Percentiles rank a stretch among this genome's conserved stretches.
These are phyloP conservation scores for Juglanconis oblonga DNA, from an alignment of 2,329 filamentous ascomycete species.

Conservation along the genomic window DNA sequence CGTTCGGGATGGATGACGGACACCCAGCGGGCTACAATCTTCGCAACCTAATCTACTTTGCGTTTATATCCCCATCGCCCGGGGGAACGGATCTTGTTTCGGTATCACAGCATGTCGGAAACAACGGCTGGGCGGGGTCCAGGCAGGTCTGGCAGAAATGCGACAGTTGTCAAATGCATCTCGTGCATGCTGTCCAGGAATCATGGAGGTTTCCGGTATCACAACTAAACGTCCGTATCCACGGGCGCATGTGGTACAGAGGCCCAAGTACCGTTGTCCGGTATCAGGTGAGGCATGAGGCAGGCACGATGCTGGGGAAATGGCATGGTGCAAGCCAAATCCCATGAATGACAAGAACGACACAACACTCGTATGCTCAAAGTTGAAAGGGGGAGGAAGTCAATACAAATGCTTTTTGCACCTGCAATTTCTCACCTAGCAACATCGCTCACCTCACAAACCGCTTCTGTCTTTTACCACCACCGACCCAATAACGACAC, in stretches of 20 bases:
- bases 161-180: neutral
- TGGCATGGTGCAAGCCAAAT: no score
- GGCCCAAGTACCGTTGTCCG: neutral
- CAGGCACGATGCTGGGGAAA: neutral
- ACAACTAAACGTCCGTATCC: neutral
- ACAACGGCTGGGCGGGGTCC: neutral
- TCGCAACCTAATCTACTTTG: constrained; percentile 6
- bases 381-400: neutral
- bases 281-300: neutral
- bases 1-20: neutral
- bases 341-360: constrained; percentile 11
- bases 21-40: neutral
- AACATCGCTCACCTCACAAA: neutral
- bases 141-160: neutral
- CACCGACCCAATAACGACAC: neutral
- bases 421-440: neutral
- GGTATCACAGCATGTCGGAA: constrained; percentile 10
- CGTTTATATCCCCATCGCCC: neutral
- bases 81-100: neutral
- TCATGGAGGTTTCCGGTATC: neutral
- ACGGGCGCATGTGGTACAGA: neutral
- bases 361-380: neutral
- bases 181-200: neutral
- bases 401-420: neutral
- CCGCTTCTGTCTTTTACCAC: neutral